phyloP scores from a whole-genome alignment of 2,329 filamentous ascomycete species.

The Penicillium carneum region DNA sequence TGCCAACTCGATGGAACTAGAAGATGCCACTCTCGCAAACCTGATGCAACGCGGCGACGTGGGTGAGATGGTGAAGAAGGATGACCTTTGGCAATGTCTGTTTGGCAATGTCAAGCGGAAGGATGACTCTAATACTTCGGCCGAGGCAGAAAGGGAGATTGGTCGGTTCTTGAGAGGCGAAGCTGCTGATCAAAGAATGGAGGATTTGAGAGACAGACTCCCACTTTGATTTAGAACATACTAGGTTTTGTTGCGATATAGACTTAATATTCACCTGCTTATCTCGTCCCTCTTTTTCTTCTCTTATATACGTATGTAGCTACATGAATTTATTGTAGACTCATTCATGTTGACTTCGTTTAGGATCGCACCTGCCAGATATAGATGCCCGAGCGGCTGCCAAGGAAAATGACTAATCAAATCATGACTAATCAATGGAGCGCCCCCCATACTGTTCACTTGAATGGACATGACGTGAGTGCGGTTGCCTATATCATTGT shows the following conservation, averaged over 20 bases:
- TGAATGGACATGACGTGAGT: constrained; percentile 20
- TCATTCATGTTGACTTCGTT: not conserved
- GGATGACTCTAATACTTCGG: constrained; percentile 24
- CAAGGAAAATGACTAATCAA: constrained; percentile 7
- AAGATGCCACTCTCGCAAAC: constrained; percentile 73
- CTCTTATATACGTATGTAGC: not conserved
- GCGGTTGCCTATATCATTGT: constrained; percentile 16
- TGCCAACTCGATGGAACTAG: constrained; percentile 83
- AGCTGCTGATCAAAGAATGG: constrained; percentile 60
- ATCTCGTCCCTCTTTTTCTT: not conserved
- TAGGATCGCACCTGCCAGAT: not conserved
- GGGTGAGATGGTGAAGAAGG: constrained; percentile 76
- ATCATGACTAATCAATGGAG: constrained; percentile 7
- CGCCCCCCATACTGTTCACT: constrained; percentile 6
- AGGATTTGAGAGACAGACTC: constrained; percentile 6
- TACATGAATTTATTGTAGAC: not conserved
- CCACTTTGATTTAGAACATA: not conserved
- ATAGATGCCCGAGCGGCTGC: not conserved
- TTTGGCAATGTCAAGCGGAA: constrained; percentile 67
- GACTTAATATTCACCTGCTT: not conserved
- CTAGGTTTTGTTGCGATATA: not conserved
- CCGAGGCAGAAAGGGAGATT: constrained; percentile 54
- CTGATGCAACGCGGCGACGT: constrained; percentile 73
- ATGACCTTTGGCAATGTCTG: constrained; percentile 86
- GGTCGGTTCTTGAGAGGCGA: constrained; percentile 61